Base-by-base conservation (phyloP, 345 rosid genomes). In the Durio zibethinus region DNA sequence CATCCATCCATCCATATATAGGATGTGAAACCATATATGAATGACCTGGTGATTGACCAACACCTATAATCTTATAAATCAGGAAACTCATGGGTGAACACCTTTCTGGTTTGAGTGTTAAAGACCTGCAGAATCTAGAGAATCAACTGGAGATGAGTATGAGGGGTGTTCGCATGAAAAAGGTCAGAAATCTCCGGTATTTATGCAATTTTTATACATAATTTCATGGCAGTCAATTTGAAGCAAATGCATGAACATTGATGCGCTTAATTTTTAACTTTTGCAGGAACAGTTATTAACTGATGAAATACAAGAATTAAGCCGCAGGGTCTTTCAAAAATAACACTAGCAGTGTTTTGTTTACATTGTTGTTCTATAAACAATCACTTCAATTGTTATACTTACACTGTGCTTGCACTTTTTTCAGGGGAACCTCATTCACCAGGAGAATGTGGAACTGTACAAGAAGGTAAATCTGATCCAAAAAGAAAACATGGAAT, bases 41-140 rank as follows among this genome's bases (percentile, higher is more conserved):
- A 48, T 75, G 42, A 50, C 61, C 10, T 40, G 42, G 43, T n/a
- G 59, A 56, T 52, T 29, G n/a, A 73, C 38, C 9, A 62, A 50
- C 16, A n/a, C 16, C 64, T 48, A 20, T 47, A 27, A 50, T 50
- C 59, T 42, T 31, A 62, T 70, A 15, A 71, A 27, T 66, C 83
- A 92, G 97, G 84, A 82, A 90, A 78, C 72, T 93, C 79, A 89
- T 88, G 98, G 98, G 98, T 54, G 92, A 93, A 75, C 78, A 75
- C 31, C 90, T 93, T 68, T 84, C 90, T 70, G 94, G 97, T 75
- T 81, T 93, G 78, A 80, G 81, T 62, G 79, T 80, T 61, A 86
- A 81, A 65, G 92, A 88, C 62, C 81, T 92, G 57, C 89, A 92
- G 80, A 88, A 86, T 76, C 80, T 92, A 77, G 97, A 92, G 82